phyloP scores from a whole-genome alignment of 441 rosid genomes.

The Adansonia gregorii region DNA sequence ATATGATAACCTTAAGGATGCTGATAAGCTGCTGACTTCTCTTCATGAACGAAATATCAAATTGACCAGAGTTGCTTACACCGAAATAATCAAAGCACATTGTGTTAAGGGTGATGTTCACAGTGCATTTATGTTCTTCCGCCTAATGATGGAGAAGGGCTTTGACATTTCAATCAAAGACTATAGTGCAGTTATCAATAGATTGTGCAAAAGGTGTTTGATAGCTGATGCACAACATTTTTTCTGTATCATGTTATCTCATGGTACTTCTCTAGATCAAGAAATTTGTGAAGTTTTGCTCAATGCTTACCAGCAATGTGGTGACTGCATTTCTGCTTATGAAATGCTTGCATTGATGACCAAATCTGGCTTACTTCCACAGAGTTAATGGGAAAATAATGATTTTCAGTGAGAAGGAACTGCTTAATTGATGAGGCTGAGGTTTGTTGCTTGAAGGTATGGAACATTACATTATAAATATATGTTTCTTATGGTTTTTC shows the following conservation, averaged over 20 bases:
- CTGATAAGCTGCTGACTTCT: slow-evolving; percentile 52
- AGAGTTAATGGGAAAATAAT: slow-evolving; percentile 29
- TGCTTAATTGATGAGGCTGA: slow-evolving; percentile 18
- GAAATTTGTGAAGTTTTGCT: slow-evolving; percentile 58
- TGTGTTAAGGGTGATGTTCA: slow-evolving; percentile 67
- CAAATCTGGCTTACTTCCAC: slow-evolving; percentile 53
- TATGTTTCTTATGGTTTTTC: slow-evolving; percentile 7
- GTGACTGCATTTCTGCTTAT: slow-evolving; percentile 38
- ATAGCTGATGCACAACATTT: slow-evolving; percentile 49
- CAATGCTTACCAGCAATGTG: slow-evolving; percentile 40
- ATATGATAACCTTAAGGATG: slow-evolving; percentile 49
- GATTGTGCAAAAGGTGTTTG: slow-evolving; percentile 62
- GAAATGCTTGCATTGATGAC: slow-evolving; percentile 50
- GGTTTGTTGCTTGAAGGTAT: slow-evolving; percentile 15
- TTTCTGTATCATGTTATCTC: slow-evolving; percentile 58
- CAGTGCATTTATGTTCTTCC: slow-evolving; percentile 43
- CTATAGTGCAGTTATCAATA: slow-evolving; percentile 67
- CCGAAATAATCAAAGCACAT: slow-evolving; percentile 72
- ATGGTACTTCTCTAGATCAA: slow-evolving; percentile 58
- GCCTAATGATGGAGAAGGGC: slow-evolving; percentile 59
- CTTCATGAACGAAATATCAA: slow-evolving; percentile 47
- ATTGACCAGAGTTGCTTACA: slow-evolving; percentile 62
- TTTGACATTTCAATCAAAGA: slow-evolving; percentile 62
- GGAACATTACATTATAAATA: not conserved
- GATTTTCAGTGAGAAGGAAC: slow-evolving; percentile 27